Conservation (phyloP, 1,284 basidiomycete genomes). For the Puccinia brachypodii region DNA sequence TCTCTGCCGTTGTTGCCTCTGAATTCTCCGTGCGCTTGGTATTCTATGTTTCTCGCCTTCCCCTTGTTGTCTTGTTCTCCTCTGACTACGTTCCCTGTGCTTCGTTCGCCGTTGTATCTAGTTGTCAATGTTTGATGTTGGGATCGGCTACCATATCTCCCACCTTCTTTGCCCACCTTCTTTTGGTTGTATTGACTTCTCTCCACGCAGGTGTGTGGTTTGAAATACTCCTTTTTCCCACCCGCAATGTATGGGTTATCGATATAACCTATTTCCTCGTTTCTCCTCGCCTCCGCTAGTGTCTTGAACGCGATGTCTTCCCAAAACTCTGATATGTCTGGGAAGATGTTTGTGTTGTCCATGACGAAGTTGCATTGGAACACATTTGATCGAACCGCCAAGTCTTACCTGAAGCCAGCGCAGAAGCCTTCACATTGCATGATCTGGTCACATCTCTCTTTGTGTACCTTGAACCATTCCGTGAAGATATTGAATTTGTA, state of each 20-base stretch:
- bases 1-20: no score
- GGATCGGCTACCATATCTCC: no score
- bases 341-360: not conserved
- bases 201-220: not conserved
- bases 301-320: not conserved
- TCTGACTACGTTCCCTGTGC: no score
- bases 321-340: not conserved
- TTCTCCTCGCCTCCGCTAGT: no score
- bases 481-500: not conserved
- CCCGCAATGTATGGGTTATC: constrained; percentile 12
- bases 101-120: no score
- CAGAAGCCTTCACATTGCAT: not conserved
- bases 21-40: no score
- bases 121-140: no score
- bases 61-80: no score
- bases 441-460: not conserved
- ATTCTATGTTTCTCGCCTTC: no score
- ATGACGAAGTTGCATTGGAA: no score
- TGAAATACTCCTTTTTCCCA: not conserved
- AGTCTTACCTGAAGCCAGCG: not conserved
- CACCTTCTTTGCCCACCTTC: no score
- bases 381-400: not conserved
- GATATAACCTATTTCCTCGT: not conserved
- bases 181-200: no score
- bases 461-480: not conserved